phyloP scores from a whole-genome alignment of 768 basidiomycete species.

The Rubroboletus pulcherrimus region DNA sequence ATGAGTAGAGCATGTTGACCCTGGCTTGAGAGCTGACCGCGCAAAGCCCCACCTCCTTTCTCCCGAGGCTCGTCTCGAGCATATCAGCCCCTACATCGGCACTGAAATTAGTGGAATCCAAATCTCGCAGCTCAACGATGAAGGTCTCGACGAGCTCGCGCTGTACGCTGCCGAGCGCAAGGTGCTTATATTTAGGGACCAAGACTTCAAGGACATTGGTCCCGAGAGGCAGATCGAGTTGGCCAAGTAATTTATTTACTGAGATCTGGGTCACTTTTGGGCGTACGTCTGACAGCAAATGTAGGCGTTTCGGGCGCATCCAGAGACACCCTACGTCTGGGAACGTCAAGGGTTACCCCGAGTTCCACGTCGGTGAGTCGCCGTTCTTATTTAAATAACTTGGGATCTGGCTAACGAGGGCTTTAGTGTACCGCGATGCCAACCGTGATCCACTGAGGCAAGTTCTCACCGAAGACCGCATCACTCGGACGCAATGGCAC shows the following conservation, averaged over 20 bases:
- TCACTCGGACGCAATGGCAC: background rate
- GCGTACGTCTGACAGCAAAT: background rate
- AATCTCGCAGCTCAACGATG: constrained; percentile 47
- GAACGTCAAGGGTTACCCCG: constrained; percentile 12
- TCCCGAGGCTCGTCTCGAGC: constrained; percentile 33
- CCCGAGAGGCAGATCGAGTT: constrained; percentile 52
- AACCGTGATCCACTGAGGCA: constrained; percentile 36
- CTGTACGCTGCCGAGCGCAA: constrained; percentile 50
- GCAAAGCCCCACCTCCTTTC: constrained; percentile 49
- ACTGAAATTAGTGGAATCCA: constrained; percentile 51
- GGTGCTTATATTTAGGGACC: constrained; percentile 54
- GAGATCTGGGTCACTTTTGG: background rate
- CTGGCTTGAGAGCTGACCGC: constrained; percentile 46
- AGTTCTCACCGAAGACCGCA: background rate
- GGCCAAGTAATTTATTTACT: constrained; percentile 32
- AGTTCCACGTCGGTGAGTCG: constrained; percentile 36
- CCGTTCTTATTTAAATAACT: background rate
- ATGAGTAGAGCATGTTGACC: constrained; percentile 39
- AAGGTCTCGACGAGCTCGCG: constrained; percentile 53
- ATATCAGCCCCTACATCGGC: constrained; percentile 51
- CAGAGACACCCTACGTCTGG: constrained; percentile 47
- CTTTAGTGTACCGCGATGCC: constrained; percentile 33
- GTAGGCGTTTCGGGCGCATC: constrained; percentile 44
- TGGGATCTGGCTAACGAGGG: too few species aligned
- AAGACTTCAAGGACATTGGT: constrained; percentile 57